These are phyloP conservation scores for Boletus subparvulus DNA, from an alignment of 768 basidiomycete species.

Conservation along the genomic window DNA sequence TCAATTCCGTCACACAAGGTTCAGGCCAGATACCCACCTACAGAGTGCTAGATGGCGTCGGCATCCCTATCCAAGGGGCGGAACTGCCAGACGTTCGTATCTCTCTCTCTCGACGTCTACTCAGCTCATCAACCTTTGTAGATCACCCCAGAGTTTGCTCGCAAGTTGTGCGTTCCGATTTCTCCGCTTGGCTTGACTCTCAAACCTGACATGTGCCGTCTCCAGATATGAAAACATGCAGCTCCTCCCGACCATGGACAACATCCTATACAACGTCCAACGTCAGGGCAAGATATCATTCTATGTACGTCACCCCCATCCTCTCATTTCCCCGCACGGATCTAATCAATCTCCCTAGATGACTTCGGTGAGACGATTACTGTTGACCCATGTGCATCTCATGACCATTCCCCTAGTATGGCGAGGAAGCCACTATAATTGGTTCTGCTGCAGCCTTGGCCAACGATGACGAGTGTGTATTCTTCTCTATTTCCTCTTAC, in stretches of 20 bases:
- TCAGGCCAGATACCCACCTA: slow-evolving; percentile 78
- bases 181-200: neutral
- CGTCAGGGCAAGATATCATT: slow-evolving; percentile 92
- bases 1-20: slow-evolving; percentile 70
- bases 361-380: slow-evolving; percentile 62
- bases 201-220: neutral
- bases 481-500: neutral
- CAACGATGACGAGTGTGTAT: slow-evolving; percentile 76
- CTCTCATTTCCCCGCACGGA: slow-evolving; percentile 2
- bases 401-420: slow-evolving; percentile 50
- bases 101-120: neutral
- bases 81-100: slow-evolving; percentile 67
- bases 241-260: slow-evolving; percentile 81
- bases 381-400: neutral
- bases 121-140: slow-evolving; percentile 28
- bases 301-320: slow-evolving; percentile 54
- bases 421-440: slow-evolving; percentile 88
- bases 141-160: slow-evolving; percentile 70
- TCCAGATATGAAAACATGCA: slow-evolving; percentile 75
- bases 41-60: slow-evolving; percentile 80
- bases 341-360: slow-evolving; percentile 47
- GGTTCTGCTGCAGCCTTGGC: slow-evolving; percentile 87
- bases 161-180: slow-evolving; percentile 47
- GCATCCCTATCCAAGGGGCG: slow-evolving; percentile 70
- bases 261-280: slow-evolving; percentile 87